Conservation (phyloP, 331 rosid genomes). For the Ulmus americana region DNA sequence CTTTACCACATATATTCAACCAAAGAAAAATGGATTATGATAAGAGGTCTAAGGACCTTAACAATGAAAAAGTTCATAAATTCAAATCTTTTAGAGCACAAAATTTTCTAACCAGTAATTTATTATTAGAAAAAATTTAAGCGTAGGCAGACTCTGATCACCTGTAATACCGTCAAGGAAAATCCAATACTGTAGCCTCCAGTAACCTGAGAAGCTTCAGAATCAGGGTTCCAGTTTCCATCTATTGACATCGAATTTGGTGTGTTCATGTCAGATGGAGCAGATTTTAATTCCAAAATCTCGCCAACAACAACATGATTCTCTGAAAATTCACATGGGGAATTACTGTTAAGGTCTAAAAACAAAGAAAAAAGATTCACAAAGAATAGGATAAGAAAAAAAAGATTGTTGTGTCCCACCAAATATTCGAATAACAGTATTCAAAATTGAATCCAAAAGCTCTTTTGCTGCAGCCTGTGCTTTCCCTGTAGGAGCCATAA, state of each 20-base stretch:
- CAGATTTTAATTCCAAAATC: slow-evolving; percentile 72
- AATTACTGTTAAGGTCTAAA: slow-evolving; percentile 15
- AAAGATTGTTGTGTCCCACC: slow-evolving; percentile 42
- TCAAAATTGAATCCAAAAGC: slow-evolving; percentile 83
- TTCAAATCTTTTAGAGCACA: slow-evolving; percentile 4
- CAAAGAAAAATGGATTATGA: slow-evolving; percentile 14
- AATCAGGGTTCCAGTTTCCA: slow-evolving; percentile 65
- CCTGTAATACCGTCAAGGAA: slow-evolving; percentile 96
- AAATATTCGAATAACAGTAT: slow-evolving; percentile 68
- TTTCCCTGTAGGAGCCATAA: slow-evolving; percentile 92
- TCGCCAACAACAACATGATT: slow-evolving; percentile 94
- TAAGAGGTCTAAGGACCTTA: slow-evolving; percentile 18
- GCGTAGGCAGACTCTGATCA: slow-evolving; percentile 17
- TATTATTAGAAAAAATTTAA: slow-evolving; percentile 7
- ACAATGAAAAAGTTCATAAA: background rate
- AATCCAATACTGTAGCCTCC: slow-evolving; percentile 96
- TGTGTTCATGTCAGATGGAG: slow-evolving; percentile 55
- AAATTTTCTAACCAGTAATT: background rate
- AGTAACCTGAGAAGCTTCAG: slow-evolving; percentile 81
- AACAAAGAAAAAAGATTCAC: background rate
- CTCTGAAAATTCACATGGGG: slow-evolving; percentile 42
- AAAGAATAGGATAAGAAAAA: background rate
- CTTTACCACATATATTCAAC: slow-evolving; percentile 32
- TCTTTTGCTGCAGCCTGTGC: slow-evolving; percentile 83
- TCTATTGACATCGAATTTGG: slow-evolving; percentile 70